These are phyloP conservation scores for Ceratobasidium sp. DNA, from an alignment of 1,284 basidiomycete species.

Conservation along the genomic window DNA sequence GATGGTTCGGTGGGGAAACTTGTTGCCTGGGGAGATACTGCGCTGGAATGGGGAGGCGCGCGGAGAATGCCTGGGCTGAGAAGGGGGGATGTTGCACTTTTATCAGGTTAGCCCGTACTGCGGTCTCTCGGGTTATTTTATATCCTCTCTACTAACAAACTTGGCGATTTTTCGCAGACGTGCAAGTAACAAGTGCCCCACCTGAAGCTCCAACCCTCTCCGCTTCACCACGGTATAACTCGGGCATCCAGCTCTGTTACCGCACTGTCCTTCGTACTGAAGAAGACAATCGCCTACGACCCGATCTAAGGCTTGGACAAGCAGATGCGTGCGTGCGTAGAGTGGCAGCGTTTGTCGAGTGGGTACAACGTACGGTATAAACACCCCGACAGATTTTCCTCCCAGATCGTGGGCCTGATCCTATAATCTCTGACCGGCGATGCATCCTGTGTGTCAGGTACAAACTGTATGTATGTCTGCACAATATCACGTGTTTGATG, in stretches of 20 bases:
- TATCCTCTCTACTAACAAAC: conserved; percentile 52
- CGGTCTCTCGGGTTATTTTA: conserved; percentile 61
- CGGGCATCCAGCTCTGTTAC: conserved; percentile 73
- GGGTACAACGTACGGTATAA: conserved; percentile 58
- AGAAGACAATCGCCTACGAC: conserved; percentile 72
- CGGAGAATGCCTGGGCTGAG: conserved; percentile 58
- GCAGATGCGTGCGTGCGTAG: conserved; percentile 76
- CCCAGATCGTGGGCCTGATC: too few relatives aligned
- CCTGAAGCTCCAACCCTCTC: conserved; percentile 44
- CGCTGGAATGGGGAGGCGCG: conserved; percentile 75
- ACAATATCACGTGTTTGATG: too few relatives aligned
- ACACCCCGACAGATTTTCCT: not conserved
- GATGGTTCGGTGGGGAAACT: conserved; percentile 74
- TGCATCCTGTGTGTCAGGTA: too few relatives aligned
- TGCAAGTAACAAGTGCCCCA: conserved; percentile 44
- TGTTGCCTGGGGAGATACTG: conserved; percentile 79
- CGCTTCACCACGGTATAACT: conserved; percentile 46
- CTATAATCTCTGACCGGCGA: too few relatives aligned
- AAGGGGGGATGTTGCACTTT: conserved; percentile 74
- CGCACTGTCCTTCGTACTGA: conserved; percentile 66
- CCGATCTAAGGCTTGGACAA: conserved; percentile 76
- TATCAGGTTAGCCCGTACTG: conserved; percentile 69
- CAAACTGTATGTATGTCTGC: too few relatives aligned
- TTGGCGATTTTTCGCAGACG: conserved; percentile 53
- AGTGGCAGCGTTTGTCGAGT: conserved; percentile 73